Conservation (phyloP, 345 rosid genomes). For the Sisymbrium altissimum region DNA sequence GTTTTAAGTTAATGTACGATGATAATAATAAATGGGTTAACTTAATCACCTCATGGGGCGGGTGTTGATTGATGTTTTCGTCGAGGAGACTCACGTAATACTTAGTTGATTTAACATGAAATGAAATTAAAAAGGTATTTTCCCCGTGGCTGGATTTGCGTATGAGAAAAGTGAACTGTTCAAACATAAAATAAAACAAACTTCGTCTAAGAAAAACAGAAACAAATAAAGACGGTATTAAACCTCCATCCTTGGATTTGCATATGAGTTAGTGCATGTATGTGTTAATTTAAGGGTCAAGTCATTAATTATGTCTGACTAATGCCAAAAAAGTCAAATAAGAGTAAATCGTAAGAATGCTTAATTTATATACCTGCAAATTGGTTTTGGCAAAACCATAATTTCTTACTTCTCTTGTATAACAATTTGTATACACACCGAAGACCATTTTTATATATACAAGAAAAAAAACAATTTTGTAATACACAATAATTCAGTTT, state of each 20-base stretch:
- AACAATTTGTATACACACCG: not conserved
- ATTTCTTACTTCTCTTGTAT: not conserved
- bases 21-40: conserved; percentile 6
- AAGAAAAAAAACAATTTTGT: no score
- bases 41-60: conserved; percentile 18
- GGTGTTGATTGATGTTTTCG: conserved; percentile 31
- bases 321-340: conserved; percentile 23
- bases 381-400: not conserved
- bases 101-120: not conserved
- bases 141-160: not conserved
- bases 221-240: not conserved
- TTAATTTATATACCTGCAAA: not conserved
- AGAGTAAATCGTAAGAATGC: not conserved
- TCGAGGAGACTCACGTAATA: conserved; percentile 8
- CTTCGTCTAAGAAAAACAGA: not conserved
- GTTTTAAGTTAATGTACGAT: conserved; percentile 22
- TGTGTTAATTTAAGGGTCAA: conserved; percentile 7
- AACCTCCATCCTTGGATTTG: conserved; percentile 14
- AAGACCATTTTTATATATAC: no score
- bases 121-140: not conserved
- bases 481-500: not conserved
- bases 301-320: conserved; percentile 22
- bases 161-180: not conserved
- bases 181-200: not conserved
- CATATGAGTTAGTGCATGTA: conserved; percentile 29